Evolutionary conservation across 2,329 filamentous ascomycete species (phyloP).

Genomic region (Aspergillus jensenii): DNA sequence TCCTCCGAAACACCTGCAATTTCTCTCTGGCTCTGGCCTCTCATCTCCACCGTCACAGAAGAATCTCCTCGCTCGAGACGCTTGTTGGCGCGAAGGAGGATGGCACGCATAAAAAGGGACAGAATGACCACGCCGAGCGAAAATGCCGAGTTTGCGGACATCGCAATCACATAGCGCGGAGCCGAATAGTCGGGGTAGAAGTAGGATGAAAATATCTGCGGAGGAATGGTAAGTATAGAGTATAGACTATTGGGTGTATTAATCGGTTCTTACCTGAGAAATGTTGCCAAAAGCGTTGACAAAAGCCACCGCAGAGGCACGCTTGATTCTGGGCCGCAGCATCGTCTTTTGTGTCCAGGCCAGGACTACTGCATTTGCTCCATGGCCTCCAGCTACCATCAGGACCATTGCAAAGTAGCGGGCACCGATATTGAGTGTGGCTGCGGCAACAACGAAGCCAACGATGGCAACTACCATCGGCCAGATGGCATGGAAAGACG

Average conservation of each 20-base stretch:
- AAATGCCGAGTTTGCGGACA: conserved; percentile 1
- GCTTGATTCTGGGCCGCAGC: conserved; percentile 2
- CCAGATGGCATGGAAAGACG: not conserved
- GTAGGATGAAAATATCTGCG: conserved; percentile 1
- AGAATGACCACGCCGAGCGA: not conserved
- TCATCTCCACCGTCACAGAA: not conserved
- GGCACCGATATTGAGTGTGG: not conserved
- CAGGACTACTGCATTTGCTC: not conserved
- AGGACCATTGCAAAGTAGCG: conserved; percentile 2
- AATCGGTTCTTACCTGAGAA: not conserved
- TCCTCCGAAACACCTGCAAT: not conserved
- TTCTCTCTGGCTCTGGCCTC: not conserved
- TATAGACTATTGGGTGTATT: not conserved
- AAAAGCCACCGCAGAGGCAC: not conserved
- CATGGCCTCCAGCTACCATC: not conserved
- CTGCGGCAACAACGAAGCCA: not conserved
- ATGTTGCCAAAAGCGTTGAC: conserved; percentile 1
- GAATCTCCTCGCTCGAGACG: not conserved
- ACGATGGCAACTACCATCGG: not conserved
- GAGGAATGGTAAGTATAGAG: not conserved
- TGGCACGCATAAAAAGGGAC: not conserved
- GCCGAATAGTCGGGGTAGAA: not conserved
- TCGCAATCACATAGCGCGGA: not conserved
- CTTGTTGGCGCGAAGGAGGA: not conserved
- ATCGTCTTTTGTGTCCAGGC: conserved; percentile 4